Percentiles rank a stretch among this genome's conserved stretches.
Evolutionary conservation across 345 rosid genomes (phyloP).

Genomic region (Citrus medica): DNA sequence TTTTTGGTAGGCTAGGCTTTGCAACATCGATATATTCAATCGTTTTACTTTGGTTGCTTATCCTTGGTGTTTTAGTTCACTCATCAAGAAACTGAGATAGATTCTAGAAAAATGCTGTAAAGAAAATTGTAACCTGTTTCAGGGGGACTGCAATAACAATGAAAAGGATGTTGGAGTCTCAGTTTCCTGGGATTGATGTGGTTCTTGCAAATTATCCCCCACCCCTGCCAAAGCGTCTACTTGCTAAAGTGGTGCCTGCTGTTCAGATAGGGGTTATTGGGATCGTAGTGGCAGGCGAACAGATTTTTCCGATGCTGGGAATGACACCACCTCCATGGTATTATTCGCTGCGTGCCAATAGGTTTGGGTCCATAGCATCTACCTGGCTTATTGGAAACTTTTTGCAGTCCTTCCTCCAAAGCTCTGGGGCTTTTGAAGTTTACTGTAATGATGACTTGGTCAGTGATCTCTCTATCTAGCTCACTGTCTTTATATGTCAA

Average conservation of each 20-base stretch:
- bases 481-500: neutral
- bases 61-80: neutral
- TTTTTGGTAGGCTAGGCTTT: neutral
- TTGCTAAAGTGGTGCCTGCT: conserved; percentile 60
- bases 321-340: conserved; percentile 75
- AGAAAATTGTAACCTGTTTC: conserved; percentile 3
- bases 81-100: neutral
- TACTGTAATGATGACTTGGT: conserved; percentile 64
- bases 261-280: conserved; percentile 73
- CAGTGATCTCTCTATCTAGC: conserved; percentile 16
- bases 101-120: neutral
- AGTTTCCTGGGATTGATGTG: conserved; percentile 78
- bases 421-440: conserved; percentile 92
- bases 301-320: conserved; percentile 72
- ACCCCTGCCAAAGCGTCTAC: conserved; percentile 62
- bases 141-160: conserved; percentile 78
- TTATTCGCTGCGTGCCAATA: conserved; percentile 65
- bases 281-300: conserved; percentile 75
- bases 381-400: conserved; percentile 89
- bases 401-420: conserved; percentile 76
- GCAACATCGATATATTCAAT: neutral
- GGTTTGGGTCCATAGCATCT: conserved; percentile 82
- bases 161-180: conserved; percentile 79
- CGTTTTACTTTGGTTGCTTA: neutral
- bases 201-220: conserved; percentile 78